A percentile compares a stretch with the other conserved stretches of the same genome.
phyloP scores from a whole-genome alignment of 2,329 filamentous ascomycete genomes.

The Domatiomyces catenatus region DNA sequence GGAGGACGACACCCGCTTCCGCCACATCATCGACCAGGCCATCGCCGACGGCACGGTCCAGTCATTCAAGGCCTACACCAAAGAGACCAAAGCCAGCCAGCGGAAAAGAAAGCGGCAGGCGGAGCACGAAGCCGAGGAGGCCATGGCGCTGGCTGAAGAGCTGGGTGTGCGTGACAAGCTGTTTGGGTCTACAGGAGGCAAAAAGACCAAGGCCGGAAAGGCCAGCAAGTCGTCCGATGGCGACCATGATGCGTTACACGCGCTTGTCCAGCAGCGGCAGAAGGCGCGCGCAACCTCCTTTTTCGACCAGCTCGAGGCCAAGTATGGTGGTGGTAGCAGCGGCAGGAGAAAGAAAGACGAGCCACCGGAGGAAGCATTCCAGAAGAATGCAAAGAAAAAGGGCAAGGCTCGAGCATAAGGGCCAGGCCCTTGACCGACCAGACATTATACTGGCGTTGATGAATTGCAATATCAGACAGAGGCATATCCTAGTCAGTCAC shows the following conservation, averaged over 20 bases:
- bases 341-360: conserved; percentile 36
- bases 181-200: conserved; percentile 35
- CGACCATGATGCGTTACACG: conserved; percentile 42
- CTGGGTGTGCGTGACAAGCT: conserved; percentile 58
- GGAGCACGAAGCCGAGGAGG: conserved; percentile 53
- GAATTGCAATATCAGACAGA: too few species aligned
- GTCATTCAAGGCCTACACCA: conserved; percentile 51
- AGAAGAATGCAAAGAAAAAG: conserved; percentile 24
- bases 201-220: conserved; percentile 36
- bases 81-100: conserved; percentile 54
- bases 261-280: conserved; percentile 30
- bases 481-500: too few species aligned
- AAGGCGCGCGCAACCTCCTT: conserved; percentile 42
- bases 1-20: conserved; percentile 74
- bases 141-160: conserved; percentile 59
- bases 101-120: conserved; percentile 46
- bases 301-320: conserved; percentile 59
- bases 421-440: too few species aligned
- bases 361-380: conserved; percentile 49
- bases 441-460: too few species aligned
- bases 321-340: conserved; percentile 40
- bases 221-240: conserved; percentile 20
- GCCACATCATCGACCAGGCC: conserved; percentile 63
- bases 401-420: not conserved
- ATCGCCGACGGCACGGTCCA: conserved; percentile 56